A percentile compares a stretch with the other conserved stretches of the same genome.
Evolutionary conservation across 192 early-diverging fungal species (phyloP).

Genomic region (Irineochytrium annulatum): DNA sequence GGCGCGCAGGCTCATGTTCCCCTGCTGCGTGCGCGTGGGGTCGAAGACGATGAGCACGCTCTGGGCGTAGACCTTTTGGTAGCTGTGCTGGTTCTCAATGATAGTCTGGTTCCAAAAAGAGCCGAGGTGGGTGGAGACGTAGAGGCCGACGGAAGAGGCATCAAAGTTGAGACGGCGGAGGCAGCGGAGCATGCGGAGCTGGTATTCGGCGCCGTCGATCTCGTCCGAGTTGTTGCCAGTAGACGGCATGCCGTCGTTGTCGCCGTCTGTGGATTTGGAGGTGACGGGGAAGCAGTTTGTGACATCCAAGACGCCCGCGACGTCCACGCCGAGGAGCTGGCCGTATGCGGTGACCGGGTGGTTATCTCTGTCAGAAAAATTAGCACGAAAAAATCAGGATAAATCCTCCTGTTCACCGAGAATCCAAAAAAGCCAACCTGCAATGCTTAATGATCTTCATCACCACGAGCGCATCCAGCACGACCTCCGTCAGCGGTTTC

Average conservation of each 20-base stretch:
- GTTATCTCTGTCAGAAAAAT: conserved; percentile 42
- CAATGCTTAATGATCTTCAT: conserved; percentile 98
- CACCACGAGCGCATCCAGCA: conserved; percentile 62
- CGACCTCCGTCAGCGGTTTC: conserved; percentile 26
- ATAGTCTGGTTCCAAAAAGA: conserved; percentile 85
- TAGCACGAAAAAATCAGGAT: not conserved
- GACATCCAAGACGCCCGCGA: conserved; percentile 85
- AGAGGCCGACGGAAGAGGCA: conserved; percentile 94
- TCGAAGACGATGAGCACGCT: conserved; percentile 92
- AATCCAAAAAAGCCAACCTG: conserved; percentile 26
- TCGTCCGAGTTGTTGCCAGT: conserved; percentile 37
- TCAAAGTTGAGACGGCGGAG: conserved; percentile 93
- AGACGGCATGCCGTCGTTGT: not conserved
- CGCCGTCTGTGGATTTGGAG: conserved; percentile 32
- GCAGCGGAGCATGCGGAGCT: conserved; percentile 89
- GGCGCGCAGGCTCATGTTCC: conserved; percentile 82
- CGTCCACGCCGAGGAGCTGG: conserved; percentile 91
- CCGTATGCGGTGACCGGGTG: conserved; percentile 73
- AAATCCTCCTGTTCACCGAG: not conserved
- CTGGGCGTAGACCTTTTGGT: conserved; percentile 81
- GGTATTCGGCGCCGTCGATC: conserved; percentile 67
- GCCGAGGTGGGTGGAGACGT: conserved; percentile 85
- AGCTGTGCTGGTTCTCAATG: conserved; percentile 86
- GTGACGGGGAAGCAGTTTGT: conserved; percentile 89
- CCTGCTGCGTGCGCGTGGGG: conserved; percentile 76